phyloP scores from a whole-genome alignment of 768 basidiomycete genomes.

The Tylopilus vinaceipallidus region DNA sequence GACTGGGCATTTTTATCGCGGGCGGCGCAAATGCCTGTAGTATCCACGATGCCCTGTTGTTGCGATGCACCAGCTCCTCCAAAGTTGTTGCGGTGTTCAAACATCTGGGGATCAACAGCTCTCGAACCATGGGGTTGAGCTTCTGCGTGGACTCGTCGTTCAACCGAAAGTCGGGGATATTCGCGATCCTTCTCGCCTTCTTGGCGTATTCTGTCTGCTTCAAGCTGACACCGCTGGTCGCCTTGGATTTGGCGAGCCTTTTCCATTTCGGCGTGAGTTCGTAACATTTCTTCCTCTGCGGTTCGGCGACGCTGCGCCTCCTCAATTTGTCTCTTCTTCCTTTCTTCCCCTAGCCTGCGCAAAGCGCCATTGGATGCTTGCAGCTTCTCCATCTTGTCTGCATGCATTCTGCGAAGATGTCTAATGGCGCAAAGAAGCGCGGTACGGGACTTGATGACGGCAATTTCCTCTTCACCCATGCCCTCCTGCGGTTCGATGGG shows the following conservation, averaged over 20 bases:
- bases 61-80: constrained; percentile 13
- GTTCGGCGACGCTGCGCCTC: constrained; percentile 15
- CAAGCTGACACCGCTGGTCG: constrained; percentile 3
- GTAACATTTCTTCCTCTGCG: constrained; percentile 18
- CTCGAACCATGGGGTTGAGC: constrained; percentile 1
- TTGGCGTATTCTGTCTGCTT: constrained; percentile 10
- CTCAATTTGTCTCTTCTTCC: constrained; percentile 13
- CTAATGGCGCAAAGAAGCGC: constrained; percentile 13
- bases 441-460: constrained; percentile 7
- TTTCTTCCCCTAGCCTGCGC: constrained; percentile 26
- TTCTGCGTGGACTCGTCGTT: constrained; percentile 11
- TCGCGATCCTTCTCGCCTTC: not conserved
- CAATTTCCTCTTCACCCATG: constrained; percentile 19
- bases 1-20: not conserved
- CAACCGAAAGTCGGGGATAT: constrained; percentile 8
- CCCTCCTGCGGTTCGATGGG: constrained; percentile 22
- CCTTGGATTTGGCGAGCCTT: constrained; percentile 4
- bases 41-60: constrained; percentile 28
- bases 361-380: constrained; percentile 17
- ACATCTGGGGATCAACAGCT: not conserved
- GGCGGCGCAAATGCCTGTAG: constrained; percentile 27
- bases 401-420: constrained; percentile 16
- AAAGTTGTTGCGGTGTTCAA: not conserved
- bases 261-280: constrained; percentile 10
- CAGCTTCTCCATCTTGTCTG: constrained; percentile 16